Evolutionary conservation across 2,329 filamentous ascomycete species (phyloP), one percentile per base, ranked within the genome.

Genomic region (Periconia sp.): DNA sequence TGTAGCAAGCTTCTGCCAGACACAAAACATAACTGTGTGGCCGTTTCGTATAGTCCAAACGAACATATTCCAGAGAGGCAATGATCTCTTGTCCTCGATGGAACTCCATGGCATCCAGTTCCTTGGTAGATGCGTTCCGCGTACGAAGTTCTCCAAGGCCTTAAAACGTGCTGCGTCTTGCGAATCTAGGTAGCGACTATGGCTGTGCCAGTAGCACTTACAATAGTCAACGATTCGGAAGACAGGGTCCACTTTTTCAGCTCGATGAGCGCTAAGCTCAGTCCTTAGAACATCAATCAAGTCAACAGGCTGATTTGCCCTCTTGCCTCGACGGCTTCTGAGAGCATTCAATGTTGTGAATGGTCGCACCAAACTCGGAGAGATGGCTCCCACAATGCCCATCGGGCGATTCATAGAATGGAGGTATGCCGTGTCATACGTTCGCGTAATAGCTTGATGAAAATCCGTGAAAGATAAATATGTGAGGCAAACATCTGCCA

Each of bases 401-500:
- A 31, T 16, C 23, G 46, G 46, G 30, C 22, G 46, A 28, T 43
- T 24, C 30, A 46, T 34, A 12, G 34, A 10, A 31, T 32, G 13
- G 34, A 46, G 37, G 34, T 49, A n/a, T 44, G n/a, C 36, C 38
- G 50, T 54, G 37, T 56, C 48, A 11, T 32, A 37, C 15, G 47
- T 56, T 21, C 44, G 50, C 23, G 36, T 41, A 30, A 54, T 18
- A 36, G 52, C 47, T 41, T 54, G n/a, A 18, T 45, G 38, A 36
- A 56, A 56, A 42, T 56, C 47, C n/a, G 44, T 45, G 39, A 56
- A 56, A 25, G 43, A 46, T 16, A 56, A 17, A 46, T 56, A 56
- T 19, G 46, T 51, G 11, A 56, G 25, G 37, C 52, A 56, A 33
- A 41, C 34, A 35, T 54, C 37, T 40, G 50, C 40, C 31, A 56